phyloP scores from a whole-genome alignment of 805 yeast species.

The Ogataea ramenticola region DNA sequence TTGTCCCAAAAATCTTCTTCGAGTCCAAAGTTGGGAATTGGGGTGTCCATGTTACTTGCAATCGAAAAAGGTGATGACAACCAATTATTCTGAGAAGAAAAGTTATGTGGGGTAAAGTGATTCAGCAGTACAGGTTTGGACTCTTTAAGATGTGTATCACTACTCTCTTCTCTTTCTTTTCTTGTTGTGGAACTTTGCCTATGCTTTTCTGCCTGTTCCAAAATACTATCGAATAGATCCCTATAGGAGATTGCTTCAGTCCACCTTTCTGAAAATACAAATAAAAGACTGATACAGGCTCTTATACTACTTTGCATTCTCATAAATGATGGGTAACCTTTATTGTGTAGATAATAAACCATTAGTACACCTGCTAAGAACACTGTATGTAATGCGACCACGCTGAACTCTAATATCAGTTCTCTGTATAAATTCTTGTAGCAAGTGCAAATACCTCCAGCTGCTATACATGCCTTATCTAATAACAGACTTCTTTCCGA shows the following conservation, averaged over 20 bases:
- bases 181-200: background rate
- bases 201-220: conserved; percentile 12
- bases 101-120: background rate
- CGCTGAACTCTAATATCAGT: conserved; percentile 15
- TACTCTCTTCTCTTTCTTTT: background rate
- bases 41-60: background rate
- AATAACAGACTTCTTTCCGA: conserved; percentile 5
- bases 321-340: conserved; percentile 12
- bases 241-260: conserved; percentile 20
- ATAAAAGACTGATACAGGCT: conserved; percentile 20
- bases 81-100: background rate
- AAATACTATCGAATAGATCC: conserved; percentile 18
- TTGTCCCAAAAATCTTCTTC: conserved; percentile 15
- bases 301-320: conserved; percentile 19
- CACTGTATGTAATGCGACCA: conserved; percentile 15
- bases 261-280: conserved; percentile 21
- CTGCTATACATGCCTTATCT: conserved; percentile 13
- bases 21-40: conserved; percentile 5
- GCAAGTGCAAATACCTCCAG: conserved; percentile 16
- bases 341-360: conserved; percentile 18
- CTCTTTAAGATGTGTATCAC: background rate
- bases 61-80: background rate
- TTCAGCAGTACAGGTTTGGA: background rate
- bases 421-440: conserved; percentile 13
- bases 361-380: conserved; percentile 21